Conservation (phyloP, 176 grass and related monocot species). For the Aechmea fasciata region DNA sequence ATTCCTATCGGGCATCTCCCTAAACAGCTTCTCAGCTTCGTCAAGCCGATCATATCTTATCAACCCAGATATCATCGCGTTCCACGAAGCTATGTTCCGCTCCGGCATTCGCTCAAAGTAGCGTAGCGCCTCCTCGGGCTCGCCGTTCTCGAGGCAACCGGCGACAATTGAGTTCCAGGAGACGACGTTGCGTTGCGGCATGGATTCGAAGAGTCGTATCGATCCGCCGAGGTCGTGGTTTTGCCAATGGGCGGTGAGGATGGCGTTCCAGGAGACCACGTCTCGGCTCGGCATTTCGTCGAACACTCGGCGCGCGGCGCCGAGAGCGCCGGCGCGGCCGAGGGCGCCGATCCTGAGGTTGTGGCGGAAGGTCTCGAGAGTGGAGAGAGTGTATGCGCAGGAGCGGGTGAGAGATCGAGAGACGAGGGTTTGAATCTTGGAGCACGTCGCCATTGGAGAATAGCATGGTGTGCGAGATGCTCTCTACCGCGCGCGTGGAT, state of each 20-base stretch:
- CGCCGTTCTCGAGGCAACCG: conserved; percentile 59
- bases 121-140: conserved; percentile 36
- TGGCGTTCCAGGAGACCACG: conserved; percentile 74
- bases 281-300: conserved; percentile 60
- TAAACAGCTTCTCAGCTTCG: conserved; percentile 48
- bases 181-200: conserved; percentile 60
- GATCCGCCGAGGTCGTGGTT: conserved; percentile 40
- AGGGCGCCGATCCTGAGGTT: conserved; percentile 42
- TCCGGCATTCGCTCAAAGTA: conserved; percentile 49
- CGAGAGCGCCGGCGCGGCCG: conserved; percentile 42
- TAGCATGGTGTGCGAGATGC: conserved; percentile 6
- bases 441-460: conserved; percentile 17
- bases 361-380: conserved; percentile 11
- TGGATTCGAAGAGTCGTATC: conserved; percentile 48
- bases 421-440: conserved; percentile 15
- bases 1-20: conserved; percentile 53
- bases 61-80: conserved; percentile 66
- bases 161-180: conserved; percentile 81
- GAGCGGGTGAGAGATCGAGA: conserved; percentile 11
- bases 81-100: conserved; percentile 78
- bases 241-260: conserved; percentile 66
- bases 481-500: no score
- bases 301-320: conserved; percentile 66
- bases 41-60: conserved; percentile 35
- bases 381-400: conserved; percentile 11